These are phyloP conservation scores for Orobanche coerulescens DNA, from an alignment of 257 asterid species.

Conservation along the genomic window DNA sequence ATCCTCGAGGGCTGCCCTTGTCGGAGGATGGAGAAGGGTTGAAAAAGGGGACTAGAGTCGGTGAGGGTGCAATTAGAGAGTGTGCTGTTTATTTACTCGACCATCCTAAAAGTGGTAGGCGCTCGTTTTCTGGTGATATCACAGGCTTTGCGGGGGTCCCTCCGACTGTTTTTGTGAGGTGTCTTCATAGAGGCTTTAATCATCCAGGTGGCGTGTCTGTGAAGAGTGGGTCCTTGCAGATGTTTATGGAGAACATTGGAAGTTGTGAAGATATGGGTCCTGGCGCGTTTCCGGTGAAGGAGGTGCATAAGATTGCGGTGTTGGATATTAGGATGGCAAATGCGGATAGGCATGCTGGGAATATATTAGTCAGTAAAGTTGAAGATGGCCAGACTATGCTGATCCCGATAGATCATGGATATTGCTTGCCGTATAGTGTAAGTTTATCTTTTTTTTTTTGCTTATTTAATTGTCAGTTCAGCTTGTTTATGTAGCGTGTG, in stretches of 20 bases:
- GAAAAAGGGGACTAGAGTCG: constrained; percentile 89
- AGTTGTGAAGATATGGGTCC: constrained; percentile 96
- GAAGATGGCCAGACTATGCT: constrained; percentile 59
- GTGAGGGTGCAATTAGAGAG: constrained; percentile 87
- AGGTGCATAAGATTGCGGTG: constrained; percentile 83
- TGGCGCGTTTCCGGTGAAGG: constrained; percentile 60
- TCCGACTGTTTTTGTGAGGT: constrained; percentile 54
- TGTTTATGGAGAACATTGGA: constrained; percentile 66
- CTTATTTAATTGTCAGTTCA: neutral
- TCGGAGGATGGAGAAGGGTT: constrained; percentile 82
- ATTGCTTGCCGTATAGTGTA: constrained; percentile 88
- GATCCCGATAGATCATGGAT: constrained; percentile 91
- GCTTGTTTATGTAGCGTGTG: neutral
- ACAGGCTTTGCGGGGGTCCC: constrained; percentile 82
- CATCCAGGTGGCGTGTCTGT: constrained; percentile 47
- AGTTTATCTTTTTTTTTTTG: constrained; percentile 27
- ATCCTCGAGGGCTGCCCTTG: constrained; percentile 81
- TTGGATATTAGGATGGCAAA: constrained; percentile 87
- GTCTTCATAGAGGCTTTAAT: constrained; percentile 71
- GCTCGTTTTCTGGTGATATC: constrained; percentile 47
- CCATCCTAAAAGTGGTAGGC: constrained; percentile 75
- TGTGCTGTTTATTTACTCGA: constrained; percentile 81
- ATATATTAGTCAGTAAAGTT: constrained; percentile 59
- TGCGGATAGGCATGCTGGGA: constrained; percentile 91
- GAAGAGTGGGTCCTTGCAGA: constrained; percentile 77